Evolutionary conservation across 257 asterid species (phyloP).

Genomic region (Cynanchum wilfordii): DNA sequence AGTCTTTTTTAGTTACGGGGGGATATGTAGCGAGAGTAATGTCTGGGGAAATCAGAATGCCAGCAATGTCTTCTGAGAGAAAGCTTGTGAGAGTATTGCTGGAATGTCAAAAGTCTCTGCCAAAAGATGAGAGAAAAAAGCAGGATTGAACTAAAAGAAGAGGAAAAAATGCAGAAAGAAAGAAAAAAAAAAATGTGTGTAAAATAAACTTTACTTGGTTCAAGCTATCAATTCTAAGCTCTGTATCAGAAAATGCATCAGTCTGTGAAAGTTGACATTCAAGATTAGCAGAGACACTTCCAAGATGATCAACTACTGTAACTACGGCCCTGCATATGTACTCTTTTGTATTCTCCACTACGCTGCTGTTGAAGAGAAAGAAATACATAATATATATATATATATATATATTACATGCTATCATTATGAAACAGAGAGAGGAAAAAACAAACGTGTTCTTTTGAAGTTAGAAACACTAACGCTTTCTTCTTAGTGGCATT

Average conservation of each 20-base stretch:
- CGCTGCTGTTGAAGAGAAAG: slow-evolving; percentile 31
- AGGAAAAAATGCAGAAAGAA: not conserved
- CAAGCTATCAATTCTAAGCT: slow-evolving; percentile 33
- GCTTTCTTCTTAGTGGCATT: slow-evolving; percentile 36
- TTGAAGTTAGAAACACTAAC: slow-evolving; percentile 21
- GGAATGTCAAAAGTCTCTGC: slow-evolving; percentile 53
- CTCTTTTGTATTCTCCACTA: slow-evolving; percentile 51
- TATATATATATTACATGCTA: too few relatives aligned
- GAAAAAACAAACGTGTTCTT: too few relatives aligned
- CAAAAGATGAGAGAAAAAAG: not conserved
- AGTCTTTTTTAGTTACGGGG: slow-evolving; percentile 29
- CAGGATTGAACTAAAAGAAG: not conserved
- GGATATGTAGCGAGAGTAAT: slow-evolving; percentile 41
- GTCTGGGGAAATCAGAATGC: slow-evolving; percentile 35
- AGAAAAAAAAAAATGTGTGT: not conserved
- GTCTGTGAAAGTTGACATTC: slow-evolving; percentile 33
- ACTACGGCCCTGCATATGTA: slow-evolving; percentile 51
- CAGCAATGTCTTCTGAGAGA: slow-evolving; percentile 34
- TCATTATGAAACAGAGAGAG: too few relatives aligned
- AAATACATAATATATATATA: too few relatives aligned
- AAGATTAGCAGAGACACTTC: slow-evolving; percentile 52
- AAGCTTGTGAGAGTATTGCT: slow-evolving; percentile 39
- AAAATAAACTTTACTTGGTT: slow-evolving; percentile 42
- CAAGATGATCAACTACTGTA: slow-evolving; percentile 60
- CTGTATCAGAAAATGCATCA: slow-evolving; percentile 38